Base-by-base conservation (phyloP, 2,329 filamentous ascomycete genomes). In the Sordariomycetes sp. region DNA sequence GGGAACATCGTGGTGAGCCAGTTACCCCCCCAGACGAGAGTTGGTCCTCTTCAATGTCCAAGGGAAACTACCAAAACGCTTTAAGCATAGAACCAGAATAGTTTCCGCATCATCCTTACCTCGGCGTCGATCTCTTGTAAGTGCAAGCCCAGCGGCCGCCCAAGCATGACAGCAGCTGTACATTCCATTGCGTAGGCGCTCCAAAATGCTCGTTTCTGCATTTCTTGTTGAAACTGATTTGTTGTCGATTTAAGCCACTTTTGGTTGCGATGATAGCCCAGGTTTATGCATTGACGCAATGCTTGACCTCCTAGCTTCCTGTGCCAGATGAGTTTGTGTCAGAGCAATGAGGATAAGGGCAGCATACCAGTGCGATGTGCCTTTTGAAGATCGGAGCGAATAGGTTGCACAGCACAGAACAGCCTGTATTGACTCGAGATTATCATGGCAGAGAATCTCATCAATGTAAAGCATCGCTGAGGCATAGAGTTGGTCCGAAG, bases 321-420 rank as follows among this genome's bases (percentile, higher is more conserved):
- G 28, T 10, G 11, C 12, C 5, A 12, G 7, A 16, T 30, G 18
- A 23, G 26, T 39, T 42, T 47, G n/a, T 3, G 12, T 17, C 12
- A 12, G 12, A 15, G n/a, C 6, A 9, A 30, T 10, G 14, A 12
- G 4, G 28, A 16, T 8, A 7, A 12, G 12, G 28, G 14, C 14
- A n/a, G 16, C 28, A n/a, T 30, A 30, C 28, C 50, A 56, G 5
- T 47, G 24, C 3, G 46, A 49, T 11, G 45, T 39, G 3, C 52
- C 54, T 4, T 43, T 39, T 1, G 50, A 38, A 1, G 50, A 53
- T 32, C 51, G 36, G 24, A 54, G 37, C 15, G 53, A 53, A 19
- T 51, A 54, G 6, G 55, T 44, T 1, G 52, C 51, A 35, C 44
- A 54, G 27, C 49, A 55, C 3, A 58, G 33, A 8, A 56, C 43